These are phyloP conservation scores for Amborella trichopoda DNA, from an alignment of 164 flowering plant genomes.

Conservation along the genomic window DNA sequence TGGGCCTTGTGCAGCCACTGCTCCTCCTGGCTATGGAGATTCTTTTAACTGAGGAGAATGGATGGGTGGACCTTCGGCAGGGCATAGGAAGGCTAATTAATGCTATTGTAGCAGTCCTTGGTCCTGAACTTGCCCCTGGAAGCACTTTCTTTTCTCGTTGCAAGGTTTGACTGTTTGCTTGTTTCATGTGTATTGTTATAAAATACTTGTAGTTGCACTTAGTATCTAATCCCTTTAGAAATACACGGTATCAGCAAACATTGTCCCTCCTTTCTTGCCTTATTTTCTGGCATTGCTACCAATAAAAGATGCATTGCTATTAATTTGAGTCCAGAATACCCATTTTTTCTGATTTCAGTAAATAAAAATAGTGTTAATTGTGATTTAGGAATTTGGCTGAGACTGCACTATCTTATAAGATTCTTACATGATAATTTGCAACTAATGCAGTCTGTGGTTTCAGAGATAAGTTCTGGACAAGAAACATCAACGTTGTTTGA, in stretches of 20 bases:
- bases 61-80: slow-evolving; percentile 77
- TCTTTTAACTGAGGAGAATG: slow-evolving; percentile 80
- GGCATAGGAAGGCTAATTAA: slow-evolving; percentile 91
- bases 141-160: slow-evolving; percentile 96
- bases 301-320: too few relatives aligned
- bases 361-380: too few relatives aligned
- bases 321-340: too few relatives aligned
- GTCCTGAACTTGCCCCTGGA: slow-evolving; percentile 96
- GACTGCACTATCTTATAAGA: too few relatives aligned
- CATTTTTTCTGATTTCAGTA: too few relatives aligned
- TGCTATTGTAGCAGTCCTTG: slow-evolving; percentile 97
- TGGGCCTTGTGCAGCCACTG: too few relatives aligned
- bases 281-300: not conserved
- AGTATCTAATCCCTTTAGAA: not conserved
- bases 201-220: not conserved
- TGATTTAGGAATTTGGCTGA: too few relatives aligned
- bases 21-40: slow-evolving; percentile 87
- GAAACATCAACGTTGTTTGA: slow-evolving; percentile 85
- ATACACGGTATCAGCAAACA: not conserved
- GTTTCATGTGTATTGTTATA: not conserved
- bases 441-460: slow-evolving; percentile 63
- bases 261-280: not conserved
- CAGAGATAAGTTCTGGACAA: slow-evolving; percentile 82
- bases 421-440: not conserved
- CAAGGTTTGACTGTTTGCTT: slow-evolving; percentile 44